Base-by-base conservation (phyloP, 148 eudicot species). In the Gaultheria prostrata region DNA sequence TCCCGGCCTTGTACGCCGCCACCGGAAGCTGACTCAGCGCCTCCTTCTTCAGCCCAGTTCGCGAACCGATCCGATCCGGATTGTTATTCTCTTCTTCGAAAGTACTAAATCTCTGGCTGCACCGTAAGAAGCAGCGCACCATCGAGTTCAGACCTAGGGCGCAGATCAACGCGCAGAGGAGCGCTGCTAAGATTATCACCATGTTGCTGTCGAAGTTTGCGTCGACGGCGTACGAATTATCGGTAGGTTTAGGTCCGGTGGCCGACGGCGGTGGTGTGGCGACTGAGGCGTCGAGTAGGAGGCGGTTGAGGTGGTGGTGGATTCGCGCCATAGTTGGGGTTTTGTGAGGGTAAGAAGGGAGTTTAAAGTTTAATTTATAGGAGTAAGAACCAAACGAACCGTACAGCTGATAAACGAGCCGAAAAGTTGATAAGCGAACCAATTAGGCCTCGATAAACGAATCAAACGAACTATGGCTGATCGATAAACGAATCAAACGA, bases 161-260 rank as follows among this genome's bases (percentile, higher is more conserved):
- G 32, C 84, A 85, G 4, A 85, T 76, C 39, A 85, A 45, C 28
- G 84, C 87, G 54, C 87, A 85, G 10, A 85, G 87, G 72, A 85
- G 56, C 0, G 84, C 87, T 6, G 87, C 80, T 0, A 85, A 57
- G 28, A 85, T 77, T 56, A 85, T 82, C 26, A 85, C 84, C 87
- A 85, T 85, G 73, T 85, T 85, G 81, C 57, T 81, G 24, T 85
- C 84, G 33, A 85, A 85, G 32, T 74, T 85, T 2, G 79, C 33
- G 56, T 85, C 87, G 39, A 56, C 33, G 15, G 65, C 73, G 35
- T 43, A 80, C 7, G 82, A 30, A 20, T 10, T 45, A 39, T 39
- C 43, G 6, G 10, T 8, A 0, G 33, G 4, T 32, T 61, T 39
- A 77, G 53, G 32, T 15, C n/a, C 51, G 51, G 65, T 13, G 65